Evolutionary conservation across 768 basidiomycete species (phyloP), one percentile per base, ranked within the genome.

Genomic region (Panaeolus papilionaceus): DNA sequence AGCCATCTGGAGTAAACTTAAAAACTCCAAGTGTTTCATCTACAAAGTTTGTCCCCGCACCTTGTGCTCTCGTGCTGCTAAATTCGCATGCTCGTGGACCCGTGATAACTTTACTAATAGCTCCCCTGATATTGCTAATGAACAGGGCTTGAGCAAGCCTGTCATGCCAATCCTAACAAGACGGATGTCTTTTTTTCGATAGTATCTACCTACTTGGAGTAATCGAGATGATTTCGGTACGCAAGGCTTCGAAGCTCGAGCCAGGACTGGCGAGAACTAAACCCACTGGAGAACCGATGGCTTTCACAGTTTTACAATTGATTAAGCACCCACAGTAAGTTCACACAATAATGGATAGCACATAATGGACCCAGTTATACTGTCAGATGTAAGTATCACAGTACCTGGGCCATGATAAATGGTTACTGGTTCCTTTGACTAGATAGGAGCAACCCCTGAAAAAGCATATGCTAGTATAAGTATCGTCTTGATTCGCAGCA

Each of bases 11-110:
- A 28, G 54, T 58, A 49, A 49, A 12, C 6, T 3, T 28, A 14
- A 58, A 58, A 58, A 58, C 3, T 16, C 54, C 10, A 58, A 58
- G 54, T 58, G 54, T 58, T 58, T 58, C 54, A 58, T 58, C 54
- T 7, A 58, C 26, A 58, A 58, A 58, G 54, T 58, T 37, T 58
- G 16, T 12, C 26, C 23, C 49, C 26, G 26, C 23, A 28, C 26
- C 49, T 28, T 51, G 10, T 51, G 49, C 49, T 51, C 49, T 28
- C 49, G 10, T 45, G 45, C 45, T 49, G 20, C 20, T 28, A 58
- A 58, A 58, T 58, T 58, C 54, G 54, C 54, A 58, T 58, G 54
- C 54, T 37, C 28, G 9, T 58, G 54, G 54, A 37, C 54, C 10
- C 33, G 54, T 58, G 54, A 58, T 58, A 58, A 33, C 33, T 12